Evolutionary conservation across 2,329 filamentous ascomycete species (phyloP), one percentile per base, ranked within the genome.

Genomic region (Diaporthe batatas): DNA sequence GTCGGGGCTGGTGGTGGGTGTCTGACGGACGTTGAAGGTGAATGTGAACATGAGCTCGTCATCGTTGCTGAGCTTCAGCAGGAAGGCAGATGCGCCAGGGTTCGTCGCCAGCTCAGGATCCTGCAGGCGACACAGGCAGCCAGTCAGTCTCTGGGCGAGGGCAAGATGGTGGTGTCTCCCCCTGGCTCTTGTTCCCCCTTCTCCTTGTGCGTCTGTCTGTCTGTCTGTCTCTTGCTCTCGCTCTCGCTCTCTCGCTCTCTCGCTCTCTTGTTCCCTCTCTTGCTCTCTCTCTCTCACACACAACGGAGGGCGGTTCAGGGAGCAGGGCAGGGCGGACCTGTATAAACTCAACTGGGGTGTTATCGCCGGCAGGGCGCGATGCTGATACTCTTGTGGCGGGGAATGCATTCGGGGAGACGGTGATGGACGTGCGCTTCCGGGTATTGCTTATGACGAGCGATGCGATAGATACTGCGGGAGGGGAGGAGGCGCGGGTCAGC

Each of bases 21-120:
- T 80, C 54, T 83, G 81, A 78, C 90, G 86, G 76, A 98, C 87
- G 76, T 96, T 88, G 81, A 98, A 98, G 51, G 93, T 96, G 82
- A 98, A 99, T 78, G 92, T 94, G 84, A 99, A 97, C 76, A 91
- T 91, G 70, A 99, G 91, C 77, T 99, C 96, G 77, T 98, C 96
- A 77, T 97, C 95, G 83, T 95, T 96, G 77, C 87, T 90, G 67
- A 99, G 86, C 80, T 97, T 96, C 72, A 98, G 86, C 67, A 99
- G 89, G 81, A 98, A 97, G 73, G 88, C 89, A 11, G 95, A 94
- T 36, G 85, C 80, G 69, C 86, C 82, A 39, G 83, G 81, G 44
- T 83, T 76, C 62, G 83, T 81, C 34, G 86, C 80, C 71, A 85
- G 80, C 74, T 98, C 96, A 55, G 94, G 91, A 81, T 98, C 96